Evolutionary conservation across 768 basidiomycete genomes (phyloP).

Genomic region (Astraeus odoratus): DNA sequence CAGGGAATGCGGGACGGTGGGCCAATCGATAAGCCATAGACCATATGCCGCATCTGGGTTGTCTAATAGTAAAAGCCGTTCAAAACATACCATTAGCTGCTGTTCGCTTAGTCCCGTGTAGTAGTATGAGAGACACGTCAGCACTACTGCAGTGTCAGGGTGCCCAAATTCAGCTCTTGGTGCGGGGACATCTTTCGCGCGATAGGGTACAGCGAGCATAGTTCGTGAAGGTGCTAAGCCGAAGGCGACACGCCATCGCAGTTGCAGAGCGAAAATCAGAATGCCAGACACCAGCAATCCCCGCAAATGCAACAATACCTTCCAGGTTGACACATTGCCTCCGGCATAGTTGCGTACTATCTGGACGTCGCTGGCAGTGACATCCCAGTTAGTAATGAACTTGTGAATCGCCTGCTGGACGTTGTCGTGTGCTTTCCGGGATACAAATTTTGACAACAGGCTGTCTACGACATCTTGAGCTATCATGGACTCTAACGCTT

Average conservation of each 20-base stretch:
- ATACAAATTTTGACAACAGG: constrained; percentile 11
- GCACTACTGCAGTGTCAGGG: constrained; percentile 39
- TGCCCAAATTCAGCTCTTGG: constrained; percentile 45
- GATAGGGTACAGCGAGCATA: constrained; percentile 45
- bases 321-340: constrained; percentile 26
- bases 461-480: constrained; percentile 14
- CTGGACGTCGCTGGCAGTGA: constrained; percentile 1
- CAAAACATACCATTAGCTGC: constrained; percentile 33
- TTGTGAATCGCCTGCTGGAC: constrained; percentile 11
- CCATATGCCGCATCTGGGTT: constrained; percentile 38
- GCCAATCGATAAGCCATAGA: constrained; percentile 26
- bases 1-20: constrained; percentile 24
- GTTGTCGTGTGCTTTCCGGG: constrained; percentile 12
- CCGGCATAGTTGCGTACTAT: constrained; percentile 9
- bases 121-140: constrained; percentile 46
- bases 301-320: constrained; percentile 35
- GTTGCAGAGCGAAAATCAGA: constrained; percentile 31
- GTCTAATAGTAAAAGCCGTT: constrained; percentile 32
- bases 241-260: constrained; percentile 47
- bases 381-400: constrained; percentile 17
- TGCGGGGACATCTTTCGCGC: constrained; percentile 46
- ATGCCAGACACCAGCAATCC: constrained; percentile 39
- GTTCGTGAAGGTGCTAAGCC: constrained; percentile 38
- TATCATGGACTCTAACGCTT: background rate
- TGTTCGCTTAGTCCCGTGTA: constrained; percentile 36